Evolutionary conservation across 805 yeast species (phyloP).

Genomic region (Candida multigemmis): DNA sequence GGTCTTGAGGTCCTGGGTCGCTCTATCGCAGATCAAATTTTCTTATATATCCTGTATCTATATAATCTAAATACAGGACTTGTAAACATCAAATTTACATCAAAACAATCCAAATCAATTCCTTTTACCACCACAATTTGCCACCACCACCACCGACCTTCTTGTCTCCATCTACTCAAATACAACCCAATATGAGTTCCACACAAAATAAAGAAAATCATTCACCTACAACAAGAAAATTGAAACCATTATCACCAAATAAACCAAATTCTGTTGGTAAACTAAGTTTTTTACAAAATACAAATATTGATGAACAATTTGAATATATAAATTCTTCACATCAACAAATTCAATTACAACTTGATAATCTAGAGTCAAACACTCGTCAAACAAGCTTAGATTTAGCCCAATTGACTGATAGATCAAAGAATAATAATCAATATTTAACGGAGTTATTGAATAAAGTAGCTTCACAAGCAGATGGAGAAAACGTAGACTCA

Average conservation of each 20-base stretch:
- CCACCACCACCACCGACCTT: too few relatives aligned
- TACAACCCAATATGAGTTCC: too few relatives aligned
- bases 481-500: too few relatives aligned
- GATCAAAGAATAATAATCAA: conserved; percentile 32
- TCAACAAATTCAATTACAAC: conserved; percentile 16
- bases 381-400: conserved; percentile 27
- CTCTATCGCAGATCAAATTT: too few relatives aligned
- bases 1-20: too few relatives aligned
- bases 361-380: conserved; percentile 19
- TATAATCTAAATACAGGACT: too few relatives aligned
- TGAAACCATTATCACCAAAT: conserved; percentile 20
- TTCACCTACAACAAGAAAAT: conserved; percentile 3
- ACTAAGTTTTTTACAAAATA: conserved; percentile 21
- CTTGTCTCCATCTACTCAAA: too few relatives aligned
- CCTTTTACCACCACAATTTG: too few relatives aligned
- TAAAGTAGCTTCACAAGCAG: conserved; percentile 23
- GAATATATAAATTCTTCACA: conserved; percentile 17
- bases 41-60: too few relatives aligned
- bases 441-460: conserved; percentile 24
- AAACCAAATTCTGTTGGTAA: conserved; percentile 12
- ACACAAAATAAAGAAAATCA: too few relatives aligned
- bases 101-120: too few relatives aligned
- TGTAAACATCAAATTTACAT: too few relatives aligned
- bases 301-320: conserved; percentile 24
- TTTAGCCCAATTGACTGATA: conserved; percentile 24